phyloP scores from a whole-genome alignment of 129 eudicot species.

The Flaveria brownii region DNA sequence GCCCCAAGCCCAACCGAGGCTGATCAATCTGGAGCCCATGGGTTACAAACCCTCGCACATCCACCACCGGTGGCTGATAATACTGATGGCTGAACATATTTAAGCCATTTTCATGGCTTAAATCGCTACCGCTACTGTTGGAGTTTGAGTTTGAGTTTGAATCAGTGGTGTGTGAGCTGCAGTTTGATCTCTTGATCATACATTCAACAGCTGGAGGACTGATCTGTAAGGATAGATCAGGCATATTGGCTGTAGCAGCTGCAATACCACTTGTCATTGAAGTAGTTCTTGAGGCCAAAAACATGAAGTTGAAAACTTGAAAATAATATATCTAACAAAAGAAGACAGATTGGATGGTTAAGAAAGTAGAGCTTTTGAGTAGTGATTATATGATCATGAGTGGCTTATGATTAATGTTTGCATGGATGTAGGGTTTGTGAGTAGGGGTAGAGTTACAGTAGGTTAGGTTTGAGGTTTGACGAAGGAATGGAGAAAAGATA shows the following conservation, averaged over 20 bases:
- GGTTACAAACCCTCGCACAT: conserved; percentile 20
- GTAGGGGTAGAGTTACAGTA: conserved; percentile 23
- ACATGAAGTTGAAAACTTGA: background rate
- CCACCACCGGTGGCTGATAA: conserved; percentile 12
- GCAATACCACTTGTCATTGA: conserved; percentile 22
- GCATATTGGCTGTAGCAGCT: conserved; percentile 35
- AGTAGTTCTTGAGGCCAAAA: conserved; percentile 23
- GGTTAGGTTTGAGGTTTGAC: conserved; percentile 47
- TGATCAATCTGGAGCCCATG: conserved; percentile 31
- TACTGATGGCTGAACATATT: conserved; percentile 23
- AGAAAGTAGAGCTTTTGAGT: background rate
- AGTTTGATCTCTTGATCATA: background rate
- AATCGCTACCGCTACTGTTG: conserved; percentile 67
- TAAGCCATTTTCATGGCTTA: conserved; percentile 58
- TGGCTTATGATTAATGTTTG: conserved; percentile 65
- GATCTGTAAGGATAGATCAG: conserved; percentile 84
- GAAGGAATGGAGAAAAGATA: conserved; percentile 30
- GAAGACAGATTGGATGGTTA: conserved; percentile 20
- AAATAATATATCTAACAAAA: background rate
- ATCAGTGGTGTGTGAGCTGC: conserved; percentile 50
- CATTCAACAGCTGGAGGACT: conserved; percentile 47
- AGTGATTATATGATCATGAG: conserved; percentile 64
- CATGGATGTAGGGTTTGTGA: conserved; percentile 38
- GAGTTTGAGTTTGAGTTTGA: conserved; percentile 23
- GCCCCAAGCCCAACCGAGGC: conserved; percentile 61